Evolutionary conservation across 345 rosid species (phyloP).

Genomic region (Excoecaria cochinchinensis): DNA sequence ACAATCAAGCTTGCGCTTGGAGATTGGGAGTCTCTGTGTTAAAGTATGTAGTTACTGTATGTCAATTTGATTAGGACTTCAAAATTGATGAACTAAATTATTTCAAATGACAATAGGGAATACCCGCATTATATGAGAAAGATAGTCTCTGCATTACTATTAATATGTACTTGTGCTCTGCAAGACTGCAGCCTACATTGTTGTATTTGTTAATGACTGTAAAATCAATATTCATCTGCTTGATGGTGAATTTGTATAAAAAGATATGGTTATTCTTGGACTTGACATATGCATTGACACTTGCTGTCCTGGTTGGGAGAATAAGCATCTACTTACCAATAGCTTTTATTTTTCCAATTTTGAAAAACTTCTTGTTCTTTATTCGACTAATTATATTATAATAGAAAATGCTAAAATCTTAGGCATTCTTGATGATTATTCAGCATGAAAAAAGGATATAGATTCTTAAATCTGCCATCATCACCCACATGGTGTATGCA

Average conservation of each 20-base stretch:
- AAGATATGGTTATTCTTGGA: neutral
- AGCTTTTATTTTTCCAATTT: too few species aligned
- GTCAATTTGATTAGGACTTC: slow-evolving; percentile 8
- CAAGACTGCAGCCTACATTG: neutral
- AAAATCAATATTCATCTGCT: neutral
- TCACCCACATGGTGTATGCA: too few species aligned
- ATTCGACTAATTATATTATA: too few species aligned
- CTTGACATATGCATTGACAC: neutral
- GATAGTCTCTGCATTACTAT: slow-evolving; percentile 2
- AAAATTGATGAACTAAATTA: neutral
- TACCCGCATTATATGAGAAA: neutral
- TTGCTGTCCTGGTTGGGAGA: neutral
- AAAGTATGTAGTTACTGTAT: neutral
- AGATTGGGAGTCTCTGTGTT: slow-evolving; percentile 6
- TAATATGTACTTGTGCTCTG: neutral
- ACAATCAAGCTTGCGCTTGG: slow-evolving; percentile 1
- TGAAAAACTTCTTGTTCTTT: too few species aligned
- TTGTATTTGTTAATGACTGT: slow-evolving; percentile 8
- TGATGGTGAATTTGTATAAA: neutral
- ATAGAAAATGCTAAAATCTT: too few species aligned
- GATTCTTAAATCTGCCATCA: too few species aligned
- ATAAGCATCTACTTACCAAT: too few species aligned
- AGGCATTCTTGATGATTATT: too few species aligned
- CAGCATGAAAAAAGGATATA: too few species aligned
- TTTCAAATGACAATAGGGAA: neutral